Base-by-base conservation (phyloP, 2,329 filamentous ascomycete species). In the Sclerotinia trifoliorum region DNA sequence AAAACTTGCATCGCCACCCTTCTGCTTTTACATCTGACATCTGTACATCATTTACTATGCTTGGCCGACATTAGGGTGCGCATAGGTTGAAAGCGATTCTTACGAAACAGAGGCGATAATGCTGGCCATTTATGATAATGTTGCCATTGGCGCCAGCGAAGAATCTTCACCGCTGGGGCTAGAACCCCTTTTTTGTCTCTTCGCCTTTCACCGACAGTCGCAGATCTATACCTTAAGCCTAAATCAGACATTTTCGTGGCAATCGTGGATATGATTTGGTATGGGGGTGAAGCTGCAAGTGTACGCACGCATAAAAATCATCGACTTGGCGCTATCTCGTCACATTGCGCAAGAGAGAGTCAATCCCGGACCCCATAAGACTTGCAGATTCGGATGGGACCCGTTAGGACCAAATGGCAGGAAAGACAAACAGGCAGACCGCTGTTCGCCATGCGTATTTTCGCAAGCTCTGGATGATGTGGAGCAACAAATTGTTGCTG, bases 321-420 rank as follows among this genome's bases (percentile, higher is more conserved):
- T 62, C 32, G n/a, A 56, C 42, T 66, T 48, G 39, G 64, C 64
- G 55, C 65, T 66, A 48, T 67, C 65, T 67, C 49, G 49, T 63
- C 65, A 67, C 65, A 67, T 67, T 67, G 57, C 65, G 65, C 65
- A 67, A 67, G 65, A 58, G 57, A 52, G 65, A 52, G 57, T 67
- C 46, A 39, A 63, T 60, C 46, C 56, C 57, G 57, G 32, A 39
- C 29, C 65, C 55, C 65, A 61, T 66, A 49, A 46, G 29, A 49
- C 24, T 54, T 67, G 56, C 65, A 67, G 65, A 63, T 67, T 67
- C 65, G 65, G 65, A 63, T 56, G 26, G 57, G 39, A 44, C 52
- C 51, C 65, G 57, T 61, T 67, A 35, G 54, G 44, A 61, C 44
- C 35, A 54, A 56, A 32, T 10, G 52, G 39, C 24, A 29, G 42